Conservation (phyloP, 2,329 filamentous ascomycete genomes). For the Trichoderma afroharzianum region DNA sequence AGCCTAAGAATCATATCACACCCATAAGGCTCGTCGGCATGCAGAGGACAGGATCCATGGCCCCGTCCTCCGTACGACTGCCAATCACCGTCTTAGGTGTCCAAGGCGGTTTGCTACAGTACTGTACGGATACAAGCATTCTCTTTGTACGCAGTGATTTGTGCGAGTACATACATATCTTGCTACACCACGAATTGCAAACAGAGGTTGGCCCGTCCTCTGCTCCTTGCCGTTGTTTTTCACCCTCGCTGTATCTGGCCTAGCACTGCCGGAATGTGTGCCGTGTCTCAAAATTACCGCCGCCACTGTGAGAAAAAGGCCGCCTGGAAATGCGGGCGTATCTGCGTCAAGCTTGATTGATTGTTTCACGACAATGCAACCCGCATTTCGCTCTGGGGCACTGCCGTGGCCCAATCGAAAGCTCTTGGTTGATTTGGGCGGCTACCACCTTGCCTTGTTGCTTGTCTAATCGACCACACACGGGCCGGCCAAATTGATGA, state of each 20-base stretch:
- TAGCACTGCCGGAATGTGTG: not conserved
- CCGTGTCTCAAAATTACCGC: conserved; percentile 10
- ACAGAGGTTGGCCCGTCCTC: not conserved
- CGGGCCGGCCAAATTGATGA: not conserved
- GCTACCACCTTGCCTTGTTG: not conserved
- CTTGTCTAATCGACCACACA: not conserved
- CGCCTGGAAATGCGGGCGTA: not conserved
- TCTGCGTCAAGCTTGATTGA: conserved; percentile 4
- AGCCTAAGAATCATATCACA: not conserved
- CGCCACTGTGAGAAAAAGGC: not conserved
- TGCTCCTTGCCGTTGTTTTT: not conserved
- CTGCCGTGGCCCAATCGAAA: not conserved
- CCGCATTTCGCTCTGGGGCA: not conserved
- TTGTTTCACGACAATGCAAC: not conserved
- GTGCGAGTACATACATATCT: not conserved
- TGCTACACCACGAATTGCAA: not conserved
- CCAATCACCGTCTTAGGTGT: not conserved
- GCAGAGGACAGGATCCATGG: not conserved
- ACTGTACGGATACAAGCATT: not conserved
- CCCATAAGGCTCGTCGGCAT: not conserved
- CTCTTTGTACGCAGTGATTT: not conserved
- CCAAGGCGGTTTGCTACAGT: not conserved
- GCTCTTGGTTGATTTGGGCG: not conserved
- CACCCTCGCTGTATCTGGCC: not conserved
- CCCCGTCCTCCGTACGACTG: not conserved